Evolutionary conservation across 345 rosid species (phyloP).

Genomic region (Melaleuca quinquenervia): DNA sequence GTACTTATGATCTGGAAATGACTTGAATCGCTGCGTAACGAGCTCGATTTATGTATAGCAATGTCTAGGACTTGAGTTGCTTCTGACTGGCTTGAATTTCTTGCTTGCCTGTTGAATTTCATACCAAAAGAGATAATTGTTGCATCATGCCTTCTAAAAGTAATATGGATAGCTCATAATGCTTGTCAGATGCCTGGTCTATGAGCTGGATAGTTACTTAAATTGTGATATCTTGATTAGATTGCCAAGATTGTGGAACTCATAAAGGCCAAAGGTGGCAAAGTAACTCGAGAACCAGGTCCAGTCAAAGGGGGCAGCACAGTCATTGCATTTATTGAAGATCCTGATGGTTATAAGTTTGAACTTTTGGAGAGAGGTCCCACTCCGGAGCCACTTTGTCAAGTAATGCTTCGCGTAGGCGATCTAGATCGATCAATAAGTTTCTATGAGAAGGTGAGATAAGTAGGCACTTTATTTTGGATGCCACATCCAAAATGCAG

Average conservation of each 20-base stretch:
- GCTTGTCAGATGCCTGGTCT: background rate
- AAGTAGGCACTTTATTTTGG: background rate
- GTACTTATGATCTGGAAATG: background rate
- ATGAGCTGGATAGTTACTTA: background rate
- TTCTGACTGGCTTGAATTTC: background rate
- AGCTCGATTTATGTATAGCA: background rate
- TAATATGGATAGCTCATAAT: background rate
- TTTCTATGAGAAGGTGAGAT: constrained; percentile 82
- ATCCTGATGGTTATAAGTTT: constrained; percentile 97
- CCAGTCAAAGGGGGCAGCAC: constrained; percentile 92
- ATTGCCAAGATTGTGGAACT: constrained; percentile 81
- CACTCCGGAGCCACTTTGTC: constrained; percentile 97
- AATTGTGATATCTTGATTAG: constrained; percentile 20
- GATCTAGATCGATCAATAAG: constrained; percentile 86
- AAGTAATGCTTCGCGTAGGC: constrained; percentile 99
- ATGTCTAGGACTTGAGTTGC: background rate
- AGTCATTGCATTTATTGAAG: constrained; percentile 86
- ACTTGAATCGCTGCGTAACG: background rate
- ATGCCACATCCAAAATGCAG: background rate
- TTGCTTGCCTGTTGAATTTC: background rate
- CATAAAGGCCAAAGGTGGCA: constrained; percentile 86
- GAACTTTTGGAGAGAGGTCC: constrained; percentile 95
- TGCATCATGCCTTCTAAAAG: background rate
- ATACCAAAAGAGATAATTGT: background rate
- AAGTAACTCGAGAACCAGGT: constrained; percentile 85